phyloP scores from a whole-genome alignment of 139 green algal genomes.

The Chlorella sp. region DNA sequence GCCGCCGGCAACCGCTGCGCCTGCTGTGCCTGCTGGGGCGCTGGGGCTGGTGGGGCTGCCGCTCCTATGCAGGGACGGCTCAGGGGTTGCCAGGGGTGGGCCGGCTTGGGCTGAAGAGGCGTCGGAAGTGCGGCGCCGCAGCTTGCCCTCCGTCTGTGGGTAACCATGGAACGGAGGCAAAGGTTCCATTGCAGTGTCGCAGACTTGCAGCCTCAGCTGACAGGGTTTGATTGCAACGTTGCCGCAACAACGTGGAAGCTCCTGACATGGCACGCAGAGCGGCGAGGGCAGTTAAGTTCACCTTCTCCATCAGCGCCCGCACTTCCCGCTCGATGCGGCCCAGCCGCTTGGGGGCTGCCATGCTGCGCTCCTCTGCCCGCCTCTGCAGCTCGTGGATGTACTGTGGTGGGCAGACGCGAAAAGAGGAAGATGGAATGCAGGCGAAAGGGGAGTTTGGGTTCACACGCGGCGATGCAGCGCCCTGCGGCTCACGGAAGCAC shows the following conservation, averaged over 20 bases:
- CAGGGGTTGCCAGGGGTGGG: background rate
- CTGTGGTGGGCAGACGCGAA: too few species aligned
- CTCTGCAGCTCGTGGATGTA: background rate
- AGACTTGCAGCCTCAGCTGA: too few species aligned
- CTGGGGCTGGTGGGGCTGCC: background rate
- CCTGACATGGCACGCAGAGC: too few species aligned
- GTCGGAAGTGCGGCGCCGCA: background rate
- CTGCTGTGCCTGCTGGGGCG: background rate
- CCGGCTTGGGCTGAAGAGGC: background rate
- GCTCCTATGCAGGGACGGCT: background rate
- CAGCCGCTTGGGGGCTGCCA: background rate
- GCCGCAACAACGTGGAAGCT: too few species aligned
- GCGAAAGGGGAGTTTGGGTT: too few species aligned
- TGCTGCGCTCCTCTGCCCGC: background rate
- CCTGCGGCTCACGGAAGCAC: background rate
- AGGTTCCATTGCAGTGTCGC: too few species aligned
- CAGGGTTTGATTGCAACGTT: too few species aligned
- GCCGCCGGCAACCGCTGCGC: background rate
- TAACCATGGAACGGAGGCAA: too few species aligned
- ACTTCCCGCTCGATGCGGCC: slow-evolving; percentile 9
- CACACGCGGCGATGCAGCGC: too few species aligned
- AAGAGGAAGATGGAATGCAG: too few species aligned
- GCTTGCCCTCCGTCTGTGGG: background rate
- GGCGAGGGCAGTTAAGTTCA: too few species aligned
- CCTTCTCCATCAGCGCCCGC: background rate